phyloP scores from a whole-genome alignment of 1,284 basidiomycete species.

The Coriolopsis trogii region DNA sequence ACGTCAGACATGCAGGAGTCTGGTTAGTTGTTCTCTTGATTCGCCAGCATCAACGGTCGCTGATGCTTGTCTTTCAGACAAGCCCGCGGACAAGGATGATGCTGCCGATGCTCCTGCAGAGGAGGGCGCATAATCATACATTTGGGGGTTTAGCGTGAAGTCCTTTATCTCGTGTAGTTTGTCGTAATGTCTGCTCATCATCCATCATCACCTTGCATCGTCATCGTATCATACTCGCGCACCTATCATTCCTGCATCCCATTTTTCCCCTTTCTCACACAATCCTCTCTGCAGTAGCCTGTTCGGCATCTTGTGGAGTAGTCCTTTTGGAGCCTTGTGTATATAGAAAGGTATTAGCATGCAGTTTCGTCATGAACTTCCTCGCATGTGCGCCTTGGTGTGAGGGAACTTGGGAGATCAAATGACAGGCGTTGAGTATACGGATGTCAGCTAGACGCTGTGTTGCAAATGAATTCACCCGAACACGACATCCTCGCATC shows the following conservation, averaged over 20 bases:
- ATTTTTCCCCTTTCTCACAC: conserved; percentile 23
- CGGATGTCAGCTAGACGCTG: no score
- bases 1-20: conserved; percentile 96
- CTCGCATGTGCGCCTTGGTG: neutral
- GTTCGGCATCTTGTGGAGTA: conserved; percentile 19
- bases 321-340: conserved; percentile 14
- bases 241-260: conserved; percentile 27
- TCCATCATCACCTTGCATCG: conserved; percentile 24
- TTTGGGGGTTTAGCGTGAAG: conserved; percentile 15
- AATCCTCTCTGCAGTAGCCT: conserved; percentile 16
- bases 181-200: conserved; percentile 27
- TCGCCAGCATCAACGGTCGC: neutral
- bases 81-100: conserved; percentile 74
- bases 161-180: conserved; percentile 24
- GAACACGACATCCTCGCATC: no score
- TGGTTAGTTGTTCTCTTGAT: conserved; percentile 49
- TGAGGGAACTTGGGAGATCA: no score
- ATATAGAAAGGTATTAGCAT: conserved; percentile 18
- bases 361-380: conserved; percentile 5
- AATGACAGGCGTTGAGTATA: neutral
- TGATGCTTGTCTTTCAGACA: conserved; percentile 44
- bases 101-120: conserved; percentile 38
- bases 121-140: conserved; percentile 29
- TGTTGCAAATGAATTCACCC: no score
- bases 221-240: conserved; percentile 30